Base-by-base conservation (phyloP, 306 rosid species). In the Dryas octopetala region DNA sequence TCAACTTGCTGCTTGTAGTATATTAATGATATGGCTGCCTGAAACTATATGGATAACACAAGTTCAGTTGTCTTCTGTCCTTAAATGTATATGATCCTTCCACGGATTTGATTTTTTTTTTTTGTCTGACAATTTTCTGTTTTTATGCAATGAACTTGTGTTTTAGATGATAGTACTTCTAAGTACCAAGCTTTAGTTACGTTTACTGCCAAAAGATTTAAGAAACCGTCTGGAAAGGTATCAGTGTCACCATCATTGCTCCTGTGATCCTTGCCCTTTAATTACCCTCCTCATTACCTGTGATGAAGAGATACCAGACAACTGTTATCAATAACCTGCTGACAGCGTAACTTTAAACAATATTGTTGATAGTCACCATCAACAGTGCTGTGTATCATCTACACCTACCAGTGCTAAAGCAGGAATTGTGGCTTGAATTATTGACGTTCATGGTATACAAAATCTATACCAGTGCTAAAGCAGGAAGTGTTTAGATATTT, bases 231-330 rank as follows among this genome's bases (percentile, higher is more conserved):
- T 14, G 44, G 68, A 77, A 62, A 74, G 59, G 63, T 73, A 63
- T 68, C 61, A 5, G 51, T 77, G 60, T 78, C 82, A 70, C 50
- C 74, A 72, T 75, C 71, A 81, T 69, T 64, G 48, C 80, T 79
- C 80, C 32, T 83, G 78, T 81, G 83, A 70, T 44, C 61, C 81
- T 65, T 86, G 70, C 45, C 59, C 70, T 64, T 75, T 71, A 76
- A 75, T 17, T 66, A 5, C 66, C 15, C 49, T 70, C 72, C 50
- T 66, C 48, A 67, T 73, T 73, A 66, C 69, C 51, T 59, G 57
- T 66, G 54, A 71, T 69, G 51, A 69, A 78, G 23, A 70, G 78
- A 82, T 57, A 70, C 50, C 70, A 57, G 64, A 51, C 78, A 70
- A 59, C 54, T 73, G 55, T 68, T 38, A 59, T 80, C 73, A 62